These are phyloP conservation scores for Peniophora sp. DNA, from an alignment of 1,284 basidiomycete genomes.

Conservation along the genomic window DNA sequence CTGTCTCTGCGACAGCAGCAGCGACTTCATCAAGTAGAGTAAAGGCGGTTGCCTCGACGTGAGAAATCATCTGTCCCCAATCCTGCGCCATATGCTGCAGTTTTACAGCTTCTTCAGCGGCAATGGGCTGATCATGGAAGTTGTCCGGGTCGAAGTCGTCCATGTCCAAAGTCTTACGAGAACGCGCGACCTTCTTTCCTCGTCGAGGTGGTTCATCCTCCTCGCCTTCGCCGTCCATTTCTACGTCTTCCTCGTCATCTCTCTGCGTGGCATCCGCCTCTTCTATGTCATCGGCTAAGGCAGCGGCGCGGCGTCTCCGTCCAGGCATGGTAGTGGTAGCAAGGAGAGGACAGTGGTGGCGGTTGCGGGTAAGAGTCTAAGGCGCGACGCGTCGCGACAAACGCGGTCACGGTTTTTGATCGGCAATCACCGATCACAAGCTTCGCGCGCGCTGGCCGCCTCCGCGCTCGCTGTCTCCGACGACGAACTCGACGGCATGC, in stretches of 20 bases:
- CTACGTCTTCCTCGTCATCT: conserved; percentile 28
- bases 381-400: neutral
- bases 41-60: conserved; percentile 36
- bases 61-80: conserved; percentile 45
- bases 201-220: conserved; percentile 22
- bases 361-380: neutral
- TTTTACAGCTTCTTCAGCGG: conserved; percentile 38
- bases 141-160: conserved; percentile 27
- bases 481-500: conserved; percentile 25
- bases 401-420: neutral
- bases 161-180: conserved; percentile 12
- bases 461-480: too few relatives aligned
- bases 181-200: conserved; percentile 19
- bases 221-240: conserved; percentile 37
- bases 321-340: neutral
- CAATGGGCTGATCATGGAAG: conserved; percentile 56
- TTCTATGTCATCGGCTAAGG: conserved; percentile 54
- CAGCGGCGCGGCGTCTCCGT: neutral
- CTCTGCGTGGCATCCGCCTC: conserved; percentile 35
- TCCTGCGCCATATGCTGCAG: conserved; percentile 49
- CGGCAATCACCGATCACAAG: neutral
- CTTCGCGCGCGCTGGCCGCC: neutral
- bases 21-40: conserved; percentile 47
- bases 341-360: neutral
- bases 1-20: conserved; percentile 52